Percentiles rank a stretch among this genome's conserved stretches.
phyloP scores from a whole-genome alignment of 345 rosid genomes.

The Rhodamnia rubescens region DNA sequence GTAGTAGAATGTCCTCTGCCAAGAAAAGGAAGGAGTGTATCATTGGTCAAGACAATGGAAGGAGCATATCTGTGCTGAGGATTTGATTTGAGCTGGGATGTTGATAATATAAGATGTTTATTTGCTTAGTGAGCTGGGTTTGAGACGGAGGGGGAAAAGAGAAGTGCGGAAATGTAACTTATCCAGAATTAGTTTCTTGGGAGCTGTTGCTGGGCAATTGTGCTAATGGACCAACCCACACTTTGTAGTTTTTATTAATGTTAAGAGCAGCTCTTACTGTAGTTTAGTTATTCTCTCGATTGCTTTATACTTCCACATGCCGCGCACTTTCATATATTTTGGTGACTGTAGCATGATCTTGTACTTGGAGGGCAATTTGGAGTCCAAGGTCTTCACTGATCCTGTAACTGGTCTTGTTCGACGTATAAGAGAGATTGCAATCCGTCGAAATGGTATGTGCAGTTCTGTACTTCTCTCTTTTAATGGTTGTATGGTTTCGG shows the following conservation, averaged over 20 bases:
- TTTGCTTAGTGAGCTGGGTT: not conserved
- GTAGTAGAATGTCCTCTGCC: not conserved
- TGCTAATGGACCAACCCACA: not conserved
- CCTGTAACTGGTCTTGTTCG: constrained; percentile 68
- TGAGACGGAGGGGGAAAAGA: not conserved
- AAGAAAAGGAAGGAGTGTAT: not conserved
- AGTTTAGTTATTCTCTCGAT: not conserved
- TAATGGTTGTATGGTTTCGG: not conserved
- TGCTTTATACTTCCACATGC: not conserved
- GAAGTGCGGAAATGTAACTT: not conserved
- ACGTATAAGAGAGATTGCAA: constrained; percentile 66
- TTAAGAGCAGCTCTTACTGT: not conserved
- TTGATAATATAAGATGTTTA: not conserved
- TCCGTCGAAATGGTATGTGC: constrained; percentile 62
- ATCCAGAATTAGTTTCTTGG: not conserved
- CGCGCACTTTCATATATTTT: not conserved
- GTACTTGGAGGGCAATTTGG: constrained; percentile 84
- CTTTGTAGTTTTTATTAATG: not conserved
- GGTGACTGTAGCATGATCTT: constrained; percentile 32
- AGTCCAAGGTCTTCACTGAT: constrained; percentile 71
- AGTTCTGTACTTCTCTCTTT: not conserved
- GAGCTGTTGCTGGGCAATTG: not conserved
- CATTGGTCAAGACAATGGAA: not conserved
- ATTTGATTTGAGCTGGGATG: not conserved
- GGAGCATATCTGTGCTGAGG: not conserved